Conservation (phyloP, 129 eudicot genomes). For the Flaveria bidentis region DNA sequence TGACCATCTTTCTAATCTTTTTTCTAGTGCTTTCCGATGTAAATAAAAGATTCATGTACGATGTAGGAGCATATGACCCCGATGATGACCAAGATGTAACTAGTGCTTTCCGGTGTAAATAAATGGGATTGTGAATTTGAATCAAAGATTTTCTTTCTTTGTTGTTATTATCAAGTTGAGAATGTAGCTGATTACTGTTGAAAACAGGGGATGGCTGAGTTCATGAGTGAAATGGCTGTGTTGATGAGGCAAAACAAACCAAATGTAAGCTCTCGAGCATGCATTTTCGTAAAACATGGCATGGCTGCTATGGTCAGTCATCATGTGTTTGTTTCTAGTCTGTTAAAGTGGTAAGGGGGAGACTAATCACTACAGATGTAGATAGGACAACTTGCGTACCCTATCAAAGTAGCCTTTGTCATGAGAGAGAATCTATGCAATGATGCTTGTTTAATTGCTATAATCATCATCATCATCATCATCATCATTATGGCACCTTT, state of each 20-base stretch:
- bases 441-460: constrained; percentile 13
- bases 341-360: too few species aligned
- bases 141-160: too few species aligned
- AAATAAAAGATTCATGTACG: constrained; percentile 81
- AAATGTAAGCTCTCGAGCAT: constrained; percentile 43
- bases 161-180: too few species aligned
- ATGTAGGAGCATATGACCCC: constrained; percentile 74
- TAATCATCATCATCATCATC: too few species aligned
- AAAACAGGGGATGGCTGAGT: constrained; percentile 87
- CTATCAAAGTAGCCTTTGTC: not conserved
- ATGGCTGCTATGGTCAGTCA: too few species aligned
- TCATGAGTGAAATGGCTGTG: constrained; percentile 76
- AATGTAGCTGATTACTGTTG: not conserved
- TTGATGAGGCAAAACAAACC: constrained; percentile 73
- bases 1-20: not conserved
- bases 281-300: not conserved
- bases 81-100: constrained; percentile 73
- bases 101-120: too few species aligned
- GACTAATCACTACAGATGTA: too few species aligned
- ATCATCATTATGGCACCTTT: not conserved
- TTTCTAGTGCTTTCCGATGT: constrained; percentile 72
- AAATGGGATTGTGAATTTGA: too few species aligned
- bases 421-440: not conserved
- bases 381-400: too few species aligned
- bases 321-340: not conserved